Conservation (phyloP, 768 basidiomycete species). For the Psilocybe subaeruginosa region DNA sequence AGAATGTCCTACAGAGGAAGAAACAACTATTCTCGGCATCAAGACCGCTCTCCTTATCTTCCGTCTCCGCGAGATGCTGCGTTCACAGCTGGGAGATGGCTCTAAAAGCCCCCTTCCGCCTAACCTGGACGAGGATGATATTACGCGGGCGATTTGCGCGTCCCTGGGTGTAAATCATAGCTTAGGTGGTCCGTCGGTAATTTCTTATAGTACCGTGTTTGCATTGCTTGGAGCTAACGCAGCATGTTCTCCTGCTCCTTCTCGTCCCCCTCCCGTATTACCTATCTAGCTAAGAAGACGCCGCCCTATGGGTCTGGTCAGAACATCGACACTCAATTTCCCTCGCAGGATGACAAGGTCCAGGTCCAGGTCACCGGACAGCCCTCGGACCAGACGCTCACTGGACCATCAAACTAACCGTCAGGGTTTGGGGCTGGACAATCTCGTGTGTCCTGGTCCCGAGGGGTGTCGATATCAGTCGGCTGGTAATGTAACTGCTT, state of each 20-base stretch:
- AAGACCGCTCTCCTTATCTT: conserved; percentile 55
- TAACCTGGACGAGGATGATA: conserved; percentile 14
- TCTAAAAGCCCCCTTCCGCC: conserved; percentile 16
- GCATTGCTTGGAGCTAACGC: not conserved
- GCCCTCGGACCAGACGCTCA: not conserved
- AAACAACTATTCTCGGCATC: conserved; percentile 54
- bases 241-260: not conserved
- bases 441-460: not conserved
- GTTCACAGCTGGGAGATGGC: conserved; percentile 19
- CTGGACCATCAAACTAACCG: not conserved
- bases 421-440: conserved; percentile 4
- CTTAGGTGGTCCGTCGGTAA: conserved; percentile 15
- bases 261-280: not conserved
- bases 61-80: conserved; percentile 50
- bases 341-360: not conserved
- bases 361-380: too few relatives aligned
- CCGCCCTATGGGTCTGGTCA: not conserved
- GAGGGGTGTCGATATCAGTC: not conserved
- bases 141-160: conserved; percentile 9
- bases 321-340: not conserved
- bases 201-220: not conserved
- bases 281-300: not conserved
- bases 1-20: conserved; percentile 53
- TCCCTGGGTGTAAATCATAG: conserved; percentile 13
- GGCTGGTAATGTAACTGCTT: conserved; percentile 17